Base-by-base conservation (phyloP, 495 filamentous ascomycete genomes). In the Aspergillus kassunensis region DNA sequence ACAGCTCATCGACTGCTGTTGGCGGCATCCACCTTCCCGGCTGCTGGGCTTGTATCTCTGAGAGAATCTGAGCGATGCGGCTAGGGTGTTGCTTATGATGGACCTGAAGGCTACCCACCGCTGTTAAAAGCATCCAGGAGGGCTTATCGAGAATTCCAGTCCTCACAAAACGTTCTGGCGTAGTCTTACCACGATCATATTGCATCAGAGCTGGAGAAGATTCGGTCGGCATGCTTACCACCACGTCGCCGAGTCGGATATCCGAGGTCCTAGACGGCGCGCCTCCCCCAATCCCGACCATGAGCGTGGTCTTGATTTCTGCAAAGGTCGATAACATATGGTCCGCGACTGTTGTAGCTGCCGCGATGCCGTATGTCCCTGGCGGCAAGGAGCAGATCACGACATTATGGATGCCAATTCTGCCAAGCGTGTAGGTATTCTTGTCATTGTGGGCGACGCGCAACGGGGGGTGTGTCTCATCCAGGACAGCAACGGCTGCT, bases 211-310 rank as follows among this genome's bases (percentile, higher is more conserved):
- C 68, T 9, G 60, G 53, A 47, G 43, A 40, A 0, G 12, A 33
- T 0, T 34, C 34, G 15, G 29, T 52, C 12, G 64, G 63, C 16
- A 56, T 54, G 36, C 68, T 68, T 18, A 71, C 60, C 2, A 71
- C 65, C 11, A 73, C 55, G 60, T 71, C 66, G 6, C 70, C 68
- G 2, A 73, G 57, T 9, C 65, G 59, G 33, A 71, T 66, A 57
- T 67, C 61, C 24, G 51, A 37, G 18, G 41, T 50, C 19, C 20
- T 6, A 16, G 37, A 53, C 16, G 69, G 69, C 2, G 66, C 24
- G 59, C 67, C 67, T 0, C 64, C 69, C 5, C 69, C 69, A 30
- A 74, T 70, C 13, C 69, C 67, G 2, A 70, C 65, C 58, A 70
- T 59, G 25, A 72, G 30, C 1, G 34, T 53, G 39, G 64, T 61